phyloP scores from a whole-genome alignment of 495 filamentous ascomycete species.

The Astrothelium macrocarpum region DNA sequence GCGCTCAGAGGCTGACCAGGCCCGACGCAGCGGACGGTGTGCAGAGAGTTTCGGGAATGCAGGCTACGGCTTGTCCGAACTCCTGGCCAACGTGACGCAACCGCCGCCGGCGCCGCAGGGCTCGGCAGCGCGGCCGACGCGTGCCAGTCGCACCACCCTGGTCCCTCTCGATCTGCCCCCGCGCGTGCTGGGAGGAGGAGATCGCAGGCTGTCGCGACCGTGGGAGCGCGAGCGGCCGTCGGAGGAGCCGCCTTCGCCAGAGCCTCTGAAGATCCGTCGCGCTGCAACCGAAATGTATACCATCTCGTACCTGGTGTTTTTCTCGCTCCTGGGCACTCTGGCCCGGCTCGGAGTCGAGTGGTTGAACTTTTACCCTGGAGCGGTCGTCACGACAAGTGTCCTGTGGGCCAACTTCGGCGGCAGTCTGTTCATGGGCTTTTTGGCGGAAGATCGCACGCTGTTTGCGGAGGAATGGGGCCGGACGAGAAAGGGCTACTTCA shows the following conservation, averaged over 20 bases:
- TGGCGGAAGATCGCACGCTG: constrained; percentile 67
- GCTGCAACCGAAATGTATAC: constrained; percentile 60
- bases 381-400: constrained; percentile 62
- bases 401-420: constrained; percentile 92
- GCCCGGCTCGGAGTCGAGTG: constrained; percentile 73
- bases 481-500: constrained; percentile 5
- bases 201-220: neutral
- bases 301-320: constrained; percentile 71
- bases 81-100: neutral
- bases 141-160: neutral
- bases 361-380: constrained; percentile 69
- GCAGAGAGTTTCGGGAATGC: neutral
- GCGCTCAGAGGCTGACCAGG: neutral
- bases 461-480: constrained; percentile 59
- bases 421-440: constrained; percentile 73
- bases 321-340: constrained; percentile 80
- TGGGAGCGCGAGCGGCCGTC: neutral
- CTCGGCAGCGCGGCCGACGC: neutral
- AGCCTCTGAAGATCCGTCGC: neutral
- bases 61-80: neutral
- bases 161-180: neutral
- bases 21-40: neutral
- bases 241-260: neutral
- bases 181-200: neutral
- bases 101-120: too few species aligned